Evolutionary conservation across 2,329 filamentous ascomycete genomes (phyloP).

Genomic region (Alternaria angustiovoidea): DNA sequence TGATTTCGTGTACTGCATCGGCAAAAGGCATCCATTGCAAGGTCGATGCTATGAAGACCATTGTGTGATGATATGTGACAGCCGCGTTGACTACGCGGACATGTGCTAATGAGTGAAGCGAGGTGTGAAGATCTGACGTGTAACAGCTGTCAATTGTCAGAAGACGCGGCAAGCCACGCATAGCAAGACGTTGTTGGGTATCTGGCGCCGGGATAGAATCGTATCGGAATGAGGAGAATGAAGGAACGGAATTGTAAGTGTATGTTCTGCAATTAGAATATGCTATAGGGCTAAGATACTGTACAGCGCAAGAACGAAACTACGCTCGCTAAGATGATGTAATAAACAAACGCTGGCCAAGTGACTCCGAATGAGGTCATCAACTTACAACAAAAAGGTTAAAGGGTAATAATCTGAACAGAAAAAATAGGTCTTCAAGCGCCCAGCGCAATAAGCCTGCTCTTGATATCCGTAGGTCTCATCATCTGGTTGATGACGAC

Average conservation of each 20-base stretch:
- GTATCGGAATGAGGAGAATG: not conserved
- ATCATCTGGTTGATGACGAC: slow-evolving; percentile 53
- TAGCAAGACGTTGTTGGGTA: not conserved
- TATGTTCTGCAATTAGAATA: not conserved
- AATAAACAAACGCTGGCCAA: not conserved
- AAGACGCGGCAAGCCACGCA: not conserved
- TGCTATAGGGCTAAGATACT: not conserved
- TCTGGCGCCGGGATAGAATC: not conserved
- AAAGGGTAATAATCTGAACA: not conserved
- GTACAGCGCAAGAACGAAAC: not conserved
- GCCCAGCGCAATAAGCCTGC: slow-evolving; percentile 42
- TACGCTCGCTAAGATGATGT: slow-evolving; percentile 1
- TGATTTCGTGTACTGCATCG: not conserved
- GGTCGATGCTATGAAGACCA: not conserved
- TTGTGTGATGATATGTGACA: not conserved
- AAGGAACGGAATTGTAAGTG: not conserved
- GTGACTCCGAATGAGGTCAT: not conserved
- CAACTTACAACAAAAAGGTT: not conserved
- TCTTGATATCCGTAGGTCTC: slow-evolving; percentile 46
- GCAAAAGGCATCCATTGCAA: not conserved
- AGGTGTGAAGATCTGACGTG: not conserved
- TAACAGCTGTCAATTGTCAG: not conserved
- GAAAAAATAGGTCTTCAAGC: slow-evolving; percentile 9
- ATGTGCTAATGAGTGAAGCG: not conserved
- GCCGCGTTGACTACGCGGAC: not conserved